These are phyloP conservation scores for Russula earlei DNA, from an alignment of 768 basidiomycete species.

Conservation along the genomic window DNA sequence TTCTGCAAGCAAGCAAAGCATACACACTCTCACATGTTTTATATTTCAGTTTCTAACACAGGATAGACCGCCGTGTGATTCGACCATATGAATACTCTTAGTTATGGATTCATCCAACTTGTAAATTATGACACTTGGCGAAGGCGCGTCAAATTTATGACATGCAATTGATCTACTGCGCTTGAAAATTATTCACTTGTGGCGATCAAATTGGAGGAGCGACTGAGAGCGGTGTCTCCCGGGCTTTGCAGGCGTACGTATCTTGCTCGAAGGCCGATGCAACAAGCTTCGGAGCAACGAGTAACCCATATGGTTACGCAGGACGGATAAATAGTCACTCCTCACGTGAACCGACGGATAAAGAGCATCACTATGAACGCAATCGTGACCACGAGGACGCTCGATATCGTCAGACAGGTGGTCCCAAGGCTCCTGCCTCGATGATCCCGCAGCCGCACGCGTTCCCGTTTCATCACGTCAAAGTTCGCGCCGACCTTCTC, in stretches of 20 bases:
- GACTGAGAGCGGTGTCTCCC: too few species aligned
- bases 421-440: conserved; percentile 41
- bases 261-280: too few species aligned
- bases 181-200: too few species aligned
- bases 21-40: background rate
- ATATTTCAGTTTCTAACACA: background rate
- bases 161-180: too few species aligned
- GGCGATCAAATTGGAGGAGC: too few species aligned
- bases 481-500: conserved; percentile 68
- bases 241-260: too few species aligned
- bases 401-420: conserved; percentile 42
- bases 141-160: background rate
- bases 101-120: background rate
- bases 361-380: conserved; percentile 66
- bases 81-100: background rate
- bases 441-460: conserved; percentile 39
- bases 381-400: conserved; percentile 53
- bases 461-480: conserved; percentile 57
- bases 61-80: conserved; percentile 1
- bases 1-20: background rate
- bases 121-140: background rate
- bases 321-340: background rate
- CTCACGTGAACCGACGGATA: conserved; percentile 53
- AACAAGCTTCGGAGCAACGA: too few species aligned
- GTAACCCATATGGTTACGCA: too few species aligned